Evolutionary conservation across 1,284 basidiomycete species (phyloP), one percentile per base, ranked within the genome.

Genomic region (Stereum hirsutum): DNA sequence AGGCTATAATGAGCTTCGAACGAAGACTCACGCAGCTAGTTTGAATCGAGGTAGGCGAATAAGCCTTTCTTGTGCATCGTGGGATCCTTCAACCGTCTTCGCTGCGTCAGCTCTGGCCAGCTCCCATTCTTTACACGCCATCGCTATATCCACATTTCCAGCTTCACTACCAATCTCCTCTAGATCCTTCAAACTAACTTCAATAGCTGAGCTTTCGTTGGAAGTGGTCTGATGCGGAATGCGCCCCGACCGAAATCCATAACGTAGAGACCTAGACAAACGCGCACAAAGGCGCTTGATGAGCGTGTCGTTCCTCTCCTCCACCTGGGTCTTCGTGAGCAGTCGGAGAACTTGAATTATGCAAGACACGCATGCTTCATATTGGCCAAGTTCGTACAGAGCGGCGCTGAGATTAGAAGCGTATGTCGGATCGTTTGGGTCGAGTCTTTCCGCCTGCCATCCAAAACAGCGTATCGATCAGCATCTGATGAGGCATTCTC

Each of bases 341-440:
- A 38, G 46, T 31, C 15, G 4, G 52, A 54, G 58, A 1, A 58
- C 49, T 14, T 58, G 56, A 1, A 56, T 25, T 15, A 63, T 52
- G 7, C 57, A 57, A 8, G 55, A 44, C 3, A 54, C 32, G 31
- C 49, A 54, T 7, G 43, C 49, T 0, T 36, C n/a, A 37, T 63
- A 64, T 37, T 61, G 54, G 7, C 58, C 60, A 12, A 52, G 30
- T 38, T 64, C 62, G 47, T 57, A 63, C 2, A 62, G 40, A 2
- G 62, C 58, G 0, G 62, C 60, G 34, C 62, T 64, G 19, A 61
- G 48, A 41, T 64, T 64, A 1, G 62, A 59, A 0, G 61, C 55
- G 43, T 63, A 62, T 0, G 51, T 48, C 3, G 49, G 40, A 39
- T 56, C 46, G 11, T 11, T 42, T 4, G 44, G 41, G 12, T 47